These are phyloP conservation scores for Alternaria sp. DNA, from an alignment of 2,329 filamentous ascomycete species.

Conservation along the genomic window DNA sequence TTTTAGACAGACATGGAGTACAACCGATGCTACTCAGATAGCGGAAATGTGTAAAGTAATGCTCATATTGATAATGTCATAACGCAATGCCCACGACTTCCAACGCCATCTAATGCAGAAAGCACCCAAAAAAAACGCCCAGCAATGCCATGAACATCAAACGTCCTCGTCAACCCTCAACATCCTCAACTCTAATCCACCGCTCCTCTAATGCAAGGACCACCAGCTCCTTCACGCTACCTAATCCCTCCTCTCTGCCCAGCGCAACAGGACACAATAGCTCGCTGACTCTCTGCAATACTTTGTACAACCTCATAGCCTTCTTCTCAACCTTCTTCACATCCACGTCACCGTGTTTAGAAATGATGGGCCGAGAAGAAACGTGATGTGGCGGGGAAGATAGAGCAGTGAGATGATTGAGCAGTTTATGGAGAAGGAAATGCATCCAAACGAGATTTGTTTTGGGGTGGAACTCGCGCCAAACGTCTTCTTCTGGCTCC, in stretches of 20 bases:
- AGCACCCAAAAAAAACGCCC: neutral
- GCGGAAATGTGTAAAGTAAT: neutral
- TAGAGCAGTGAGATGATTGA: constrained; percentile 51
- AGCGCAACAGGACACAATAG: constrained; percentile 53
- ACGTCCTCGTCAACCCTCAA: constrained; percentile 24
- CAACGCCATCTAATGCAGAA: neutral
- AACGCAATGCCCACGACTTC: neutral
- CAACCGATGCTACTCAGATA: neutral
- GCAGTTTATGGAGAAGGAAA: constrained; percentile 66
- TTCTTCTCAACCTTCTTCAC: constrained; percentile 44
- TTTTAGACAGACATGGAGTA: neutral
- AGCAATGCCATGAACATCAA: neutral
- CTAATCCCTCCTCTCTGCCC: constrained; percentile 31
- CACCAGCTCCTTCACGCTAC: constrained; percentile 48
- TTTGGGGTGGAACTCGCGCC: constrained; percentile 65
- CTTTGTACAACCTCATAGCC: constrained; percentile 50
- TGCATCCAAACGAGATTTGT: constrained; percentile 72
- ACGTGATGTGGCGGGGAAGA: constrained; percentile 22
- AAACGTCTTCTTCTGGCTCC: constrained; percentile 40
- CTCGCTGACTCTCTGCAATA: constrained; percentile 49
- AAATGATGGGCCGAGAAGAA: neutral
- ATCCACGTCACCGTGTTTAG: constrained; percentile 10
- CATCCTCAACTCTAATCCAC: constrained; percentile 49
- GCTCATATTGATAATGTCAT: neutral
- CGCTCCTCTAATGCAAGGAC: constrained; percentile 45